Evolutionary conservation across 768 basidiomycete genomes (phyloP).

Genomic region (Suillus weaverae): DNA sequence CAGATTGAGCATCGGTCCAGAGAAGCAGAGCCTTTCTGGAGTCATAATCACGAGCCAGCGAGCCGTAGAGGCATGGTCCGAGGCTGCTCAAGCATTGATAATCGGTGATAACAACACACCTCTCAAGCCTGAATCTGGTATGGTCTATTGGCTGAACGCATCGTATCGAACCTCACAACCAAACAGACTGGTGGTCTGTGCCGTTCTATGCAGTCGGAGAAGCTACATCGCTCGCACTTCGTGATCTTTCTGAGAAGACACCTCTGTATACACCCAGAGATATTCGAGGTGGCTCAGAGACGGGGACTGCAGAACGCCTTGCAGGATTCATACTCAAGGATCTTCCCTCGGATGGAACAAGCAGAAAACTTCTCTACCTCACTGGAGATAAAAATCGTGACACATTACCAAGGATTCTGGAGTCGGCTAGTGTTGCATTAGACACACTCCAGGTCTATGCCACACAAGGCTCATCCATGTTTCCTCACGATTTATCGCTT

Average conservation of each 20-base stretch:
- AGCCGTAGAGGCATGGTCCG: conserved; percentile 70
- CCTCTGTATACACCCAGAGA: conserved; percentile 40
- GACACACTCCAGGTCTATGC: conserved; percentile 65
- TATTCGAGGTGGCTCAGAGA: conserved; percentile 46
- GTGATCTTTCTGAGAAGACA: conserved; percentile 30
- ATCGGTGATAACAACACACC: conserved; percentile 11
- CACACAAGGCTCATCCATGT: conserved; percentile 57
- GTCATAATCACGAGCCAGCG: conserved; percentile 81
- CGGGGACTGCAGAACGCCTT: conserved; percentile 70
- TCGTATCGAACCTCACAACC: conserved; percentile 9
- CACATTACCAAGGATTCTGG: conserved; percentile 54
- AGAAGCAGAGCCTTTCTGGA: conserved; percentile 40
- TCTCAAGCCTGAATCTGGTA: conserved; percentile 15
- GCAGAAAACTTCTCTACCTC: conserved; percentile 58
- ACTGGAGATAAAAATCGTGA: conserved; percentile 88
- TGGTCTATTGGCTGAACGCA: neutral
- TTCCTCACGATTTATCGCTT: conserved; percentile 43
- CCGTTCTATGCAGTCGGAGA: conserved; percentile 83
- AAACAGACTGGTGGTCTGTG: conserved; percentile 50
- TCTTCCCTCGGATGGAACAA: conserved; percentile 13
- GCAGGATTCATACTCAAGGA: conserved; percentile 60
- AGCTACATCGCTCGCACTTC: conserved; percentile 54
- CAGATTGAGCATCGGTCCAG: conserved; percentile 42
- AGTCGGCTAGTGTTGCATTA: conserved; percentile 43
- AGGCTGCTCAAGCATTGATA: conserved; percentile 35